Conservation (phyloP, 2,329 filamentous ascomycete genomes). For the Aspergillus ibericus region DNA sequence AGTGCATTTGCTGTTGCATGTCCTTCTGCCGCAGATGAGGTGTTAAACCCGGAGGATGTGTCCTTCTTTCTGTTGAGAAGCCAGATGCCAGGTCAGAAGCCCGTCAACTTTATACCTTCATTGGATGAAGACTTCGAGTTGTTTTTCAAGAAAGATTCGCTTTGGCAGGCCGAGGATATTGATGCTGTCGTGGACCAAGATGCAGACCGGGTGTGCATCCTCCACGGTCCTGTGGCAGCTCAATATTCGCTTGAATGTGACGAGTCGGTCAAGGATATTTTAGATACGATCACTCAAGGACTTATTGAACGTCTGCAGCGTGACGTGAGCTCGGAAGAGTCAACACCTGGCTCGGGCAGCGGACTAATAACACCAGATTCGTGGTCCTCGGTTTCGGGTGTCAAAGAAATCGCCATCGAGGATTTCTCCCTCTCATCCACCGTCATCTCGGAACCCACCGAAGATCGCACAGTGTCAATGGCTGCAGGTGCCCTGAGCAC, state of each 20-base stretch:
- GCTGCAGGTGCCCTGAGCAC: neutral
- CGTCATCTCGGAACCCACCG: slow-evolving; percentile 9
- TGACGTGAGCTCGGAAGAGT: slow-evolving; percentile 65
- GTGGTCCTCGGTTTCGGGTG: slow-evolving; percentile 61
- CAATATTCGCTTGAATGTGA: slow-evolving; percentile 83
- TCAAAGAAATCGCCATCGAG: slow-evolving; percentile 9
- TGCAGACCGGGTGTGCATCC: slow-evolving; percentile 87
- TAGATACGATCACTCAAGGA: slow-evolving; percentile 79
- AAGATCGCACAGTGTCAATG: slow-evolving; percentile 4
- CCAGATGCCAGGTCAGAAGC: slow-evolving; percentile 85
- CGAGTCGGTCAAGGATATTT: slow-evolving; percentile 88
- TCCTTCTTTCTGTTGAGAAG: slow-evolving; percentile 91
- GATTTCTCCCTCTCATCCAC: slow-evolving; percentile 10
- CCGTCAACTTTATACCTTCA: slow-evolving; percentile 85
- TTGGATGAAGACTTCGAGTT: slow-evolving; percentile 95
- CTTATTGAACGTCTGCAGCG: slow-evolving; percentile 77
- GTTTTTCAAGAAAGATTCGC: slow-evolving; percentile 98
- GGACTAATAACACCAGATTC: slow-evolving; percentile 52
- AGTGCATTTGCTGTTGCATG: slow-evolving; percentile 49
- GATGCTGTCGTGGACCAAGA: slow-evolving; percentile 92
- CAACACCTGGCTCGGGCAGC: slow-evolving; percentile 41
- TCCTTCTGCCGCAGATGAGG: slow-evolving; percentile 76
- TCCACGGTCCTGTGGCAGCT: slow-evolving; percentile 87
- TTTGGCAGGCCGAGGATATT: slow-evolving; percentile 96
- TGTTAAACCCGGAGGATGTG: slow-evolving; percentile 94